Base-by-base conservation (phyloP, 768 basidiomycete species). In the Amanita rubescens region DNA sequence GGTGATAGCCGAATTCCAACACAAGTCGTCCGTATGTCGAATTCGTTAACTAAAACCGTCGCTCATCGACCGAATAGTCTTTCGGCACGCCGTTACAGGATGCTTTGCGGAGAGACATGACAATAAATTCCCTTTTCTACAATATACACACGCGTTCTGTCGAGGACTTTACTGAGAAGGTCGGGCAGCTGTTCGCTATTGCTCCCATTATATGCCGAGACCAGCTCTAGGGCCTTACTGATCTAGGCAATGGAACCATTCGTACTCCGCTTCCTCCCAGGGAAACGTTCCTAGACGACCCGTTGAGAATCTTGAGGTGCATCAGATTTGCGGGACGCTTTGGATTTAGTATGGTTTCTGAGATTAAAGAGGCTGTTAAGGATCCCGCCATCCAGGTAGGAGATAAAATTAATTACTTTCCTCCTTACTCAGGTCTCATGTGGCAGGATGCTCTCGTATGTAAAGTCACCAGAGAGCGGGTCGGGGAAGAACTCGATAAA, bases 61-160 rank as follows among this genome's bases (percentile, higher is more conserved):
- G 34, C 7, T 34, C 30, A 27, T 17, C 10, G 25, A 38, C 33
- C 43, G 9, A 30, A 7, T 62, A 98, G 95, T 75, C 79, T 32
- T 95, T 94, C 53, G 96, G 96, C 6, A 95, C 94, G 3, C 94
- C 95, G 0, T 63, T 88, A 12, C 79, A 98, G 71, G 96, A 99
- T 65, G 94, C 96, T 2, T 66, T 88, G 45, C 75, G 96, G 49
- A 76, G 96, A 61, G 96, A 99, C 66, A 81, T 88, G 25, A 98
- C 96, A 1, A 96, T 99, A 67, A 99, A 99, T 63, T 75, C 95
- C 0, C 72, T 99, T 6, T 98, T 98, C 71, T 98, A 94, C 71
- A 98, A 99, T 59, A 80, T 99, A 1, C 93, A 96, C 62, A 84
- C 86, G 1, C 79, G 83, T 12, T 59, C 71, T 3, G 85, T 99